These are phyloP conservation scores for Penicillium riverlandense DNA, from an alignment of 495 filamentous ascomycete species.

Conservation along the genomic window DNA sequence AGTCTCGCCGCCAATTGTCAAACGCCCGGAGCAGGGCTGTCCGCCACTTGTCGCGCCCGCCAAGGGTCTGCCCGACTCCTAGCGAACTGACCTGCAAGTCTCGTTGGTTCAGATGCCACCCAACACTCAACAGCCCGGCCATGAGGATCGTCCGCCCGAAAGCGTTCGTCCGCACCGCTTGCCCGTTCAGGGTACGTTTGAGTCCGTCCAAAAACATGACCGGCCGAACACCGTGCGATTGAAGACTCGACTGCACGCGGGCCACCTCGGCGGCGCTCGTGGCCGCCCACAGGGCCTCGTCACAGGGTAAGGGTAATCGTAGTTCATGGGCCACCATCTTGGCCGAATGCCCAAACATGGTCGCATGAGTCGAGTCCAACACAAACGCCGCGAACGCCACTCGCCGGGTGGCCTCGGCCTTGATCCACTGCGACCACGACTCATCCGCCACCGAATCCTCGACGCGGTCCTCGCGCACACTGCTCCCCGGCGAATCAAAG, in stretches of 20 bases:
- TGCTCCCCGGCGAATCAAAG: conserved; percentile 79
- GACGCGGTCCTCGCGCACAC: conserved; percentile 4
- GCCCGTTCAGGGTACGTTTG: conserved; percentile 80
- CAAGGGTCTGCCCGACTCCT: conserved; percentile 69
- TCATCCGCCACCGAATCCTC: conserved; percentile 60
- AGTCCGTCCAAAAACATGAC: conserved; percentile 87
- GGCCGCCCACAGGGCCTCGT: conserved; percentile 90
- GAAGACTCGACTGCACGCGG: conserved; percentile 73
- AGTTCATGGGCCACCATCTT: conserved; percentile 98
- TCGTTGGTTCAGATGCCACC: conserved; percentile 96
- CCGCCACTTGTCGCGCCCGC: conserved; percentile 89
- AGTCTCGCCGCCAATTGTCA: conserved; percentile 91
- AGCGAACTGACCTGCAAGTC: conserved; percentile 92
- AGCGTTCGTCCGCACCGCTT: conserved; percentile 84
- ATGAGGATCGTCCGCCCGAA: conserved; percentile 95
- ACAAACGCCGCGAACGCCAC: conserved; percentile 94
- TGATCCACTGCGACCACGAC: conserved; percentile 96
- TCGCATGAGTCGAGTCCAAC: conserved; percentile 91
- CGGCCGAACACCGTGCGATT: conserved; percentile 77
- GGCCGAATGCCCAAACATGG: conserved; percentile 96
- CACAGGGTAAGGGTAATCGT: conserved; percentile 84
- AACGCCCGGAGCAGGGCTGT: conserved; percentile 81
- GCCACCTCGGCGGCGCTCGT: conserved; percentile 84
- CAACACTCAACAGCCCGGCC: conserved; percentile 87
- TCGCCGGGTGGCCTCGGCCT: conserved; percentile 81